A percentile compares a stretch with the other conserved stretches of the same genome.
These are phyloP conservation scores for Colletotrichum godetiae DNA, from an alignment of 2,329 filamentous ascomycete species.

Conservation along the genomic window DNA sequence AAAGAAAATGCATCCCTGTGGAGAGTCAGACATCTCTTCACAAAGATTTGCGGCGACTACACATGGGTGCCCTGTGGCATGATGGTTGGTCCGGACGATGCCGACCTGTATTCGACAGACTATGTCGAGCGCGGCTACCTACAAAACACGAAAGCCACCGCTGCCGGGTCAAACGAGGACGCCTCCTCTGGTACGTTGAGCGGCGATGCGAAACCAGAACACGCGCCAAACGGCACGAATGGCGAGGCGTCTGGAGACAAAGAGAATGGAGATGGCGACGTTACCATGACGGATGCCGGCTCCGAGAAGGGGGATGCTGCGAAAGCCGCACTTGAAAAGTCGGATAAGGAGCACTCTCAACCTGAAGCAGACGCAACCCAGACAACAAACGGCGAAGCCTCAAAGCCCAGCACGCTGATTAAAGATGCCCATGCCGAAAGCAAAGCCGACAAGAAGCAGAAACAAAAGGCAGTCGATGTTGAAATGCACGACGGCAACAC, in stretches of 20 bases:
- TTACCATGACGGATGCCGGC: slow-evolving; percentile 38
- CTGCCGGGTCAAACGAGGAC: background rate
- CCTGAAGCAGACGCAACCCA: slow-evolving; percentile 38
- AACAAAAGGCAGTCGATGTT: slow-evolving; percentile 28
- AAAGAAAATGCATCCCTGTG: slow-evolving; percentile 80
- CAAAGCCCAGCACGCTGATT: background rate
- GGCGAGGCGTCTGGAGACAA: slow-evolving; percentile 35
- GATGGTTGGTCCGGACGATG: slow-evolving; percentile 67
- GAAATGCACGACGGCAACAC: slow-evolving; percentile 18
- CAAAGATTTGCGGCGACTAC: slow-evolving; percentile 79
- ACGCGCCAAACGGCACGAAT: slow-evolving; percentile 38
- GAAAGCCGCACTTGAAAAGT: slow-evolving; percentile 12
- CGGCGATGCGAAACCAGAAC: slow-evolving; percentile 13
- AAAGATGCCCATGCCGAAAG: slow-evolving; percentile 31
- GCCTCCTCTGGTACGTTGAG: slow-evolving; percentile 37
- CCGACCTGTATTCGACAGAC: slow-evolving; percentile 64
- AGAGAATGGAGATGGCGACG: slow-evolving; percentile 36
- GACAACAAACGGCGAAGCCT: slow-evolving; percentile 9
- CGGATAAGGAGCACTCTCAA: slow-evolving; percentile 13
- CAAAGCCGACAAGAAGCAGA: slow-evolving; percentile 22
- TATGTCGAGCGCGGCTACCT: slow-evolving; percentile 53
- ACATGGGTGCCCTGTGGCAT: slow-evolving; percentile 72
- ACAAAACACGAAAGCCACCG: slow-evolving; percentile 29
- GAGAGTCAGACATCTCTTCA: slow-evolving; percentile 79
- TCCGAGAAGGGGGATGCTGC: slow-evolving; percentile 9